Evolutionary conservation across 805 yeast genomes (phyloP).

Genomic region (Suhomyces prunicola): DNA sequence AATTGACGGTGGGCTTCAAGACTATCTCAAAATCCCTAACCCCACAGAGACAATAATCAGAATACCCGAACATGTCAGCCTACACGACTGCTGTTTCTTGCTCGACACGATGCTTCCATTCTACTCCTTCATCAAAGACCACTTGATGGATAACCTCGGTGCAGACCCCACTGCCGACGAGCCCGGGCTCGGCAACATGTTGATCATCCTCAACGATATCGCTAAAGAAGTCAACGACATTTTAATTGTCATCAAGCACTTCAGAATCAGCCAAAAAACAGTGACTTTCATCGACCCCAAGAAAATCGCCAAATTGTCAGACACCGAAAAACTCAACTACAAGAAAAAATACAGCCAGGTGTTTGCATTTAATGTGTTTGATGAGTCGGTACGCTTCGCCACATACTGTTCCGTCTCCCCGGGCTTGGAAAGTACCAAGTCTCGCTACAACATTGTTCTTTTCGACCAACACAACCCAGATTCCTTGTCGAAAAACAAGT

Average conservation of each 20-base stretch:
- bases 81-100: constrained; percentile 36
- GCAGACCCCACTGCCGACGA: not conserved
- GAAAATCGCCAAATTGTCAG: constrained; percentile 8
- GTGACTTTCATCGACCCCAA: constrained; percentile 10
- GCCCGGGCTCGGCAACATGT: constrained; percentile 12
- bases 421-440: constrained; percentile 26
- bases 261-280: constrained; percentile 10
- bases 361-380: constrained; percentile 18
- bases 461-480: constrained; percentile 17
- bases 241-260: constrained; percentile 29
- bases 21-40: constrained; percentile 25
- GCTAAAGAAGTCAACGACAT: constrained; percentile 36
- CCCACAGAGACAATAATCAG: constrained; percentile 24
- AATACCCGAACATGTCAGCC: constrained; percentile 28
- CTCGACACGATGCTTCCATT: constrained; percentile 36
- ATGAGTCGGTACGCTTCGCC: constrained; percentile 18
- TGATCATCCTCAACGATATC: constrained; percentile 29
- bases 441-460: constrained; percentile 21
- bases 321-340: constrained; percentile 10
- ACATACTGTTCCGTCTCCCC: constrained; percentile 17
- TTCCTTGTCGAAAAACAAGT: constrained; percentile 5
- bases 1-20: constrained; percentile 41
- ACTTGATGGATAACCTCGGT: constrained; percentile 5
- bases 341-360: constrained; percentile 17
- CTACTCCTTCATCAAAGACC: constrained; percentile 24